These are phyloP conservation scores for Gillenia trifoliata DNA, from an alignment of 306 rosid genomes.

Conservation along the genomic window DNA sequence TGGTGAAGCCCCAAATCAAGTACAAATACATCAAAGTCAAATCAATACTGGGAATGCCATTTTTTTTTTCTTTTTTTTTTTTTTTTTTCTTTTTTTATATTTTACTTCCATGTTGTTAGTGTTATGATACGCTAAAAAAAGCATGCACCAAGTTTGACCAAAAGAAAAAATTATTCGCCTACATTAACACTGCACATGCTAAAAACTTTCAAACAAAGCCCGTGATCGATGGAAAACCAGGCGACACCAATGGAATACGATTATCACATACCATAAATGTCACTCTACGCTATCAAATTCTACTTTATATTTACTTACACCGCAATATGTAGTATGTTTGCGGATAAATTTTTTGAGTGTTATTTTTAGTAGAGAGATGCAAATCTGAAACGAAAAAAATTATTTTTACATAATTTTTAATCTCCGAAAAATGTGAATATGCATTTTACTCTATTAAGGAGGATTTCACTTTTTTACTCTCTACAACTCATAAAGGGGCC, in stretches of 20 bases:
- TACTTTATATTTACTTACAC: constrained; percentile 23
- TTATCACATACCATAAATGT: constrained; percentile 37
- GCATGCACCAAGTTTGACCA: constrained; percentile 2
- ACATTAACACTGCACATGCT: no score
- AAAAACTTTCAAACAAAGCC: neutral
- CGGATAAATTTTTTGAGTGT: neutral
- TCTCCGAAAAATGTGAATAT: no score
- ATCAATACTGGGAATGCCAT: neutral
- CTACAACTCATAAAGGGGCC: no score
- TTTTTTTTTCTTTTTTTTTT: neutral
- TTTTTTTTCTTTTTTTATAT: neutral
- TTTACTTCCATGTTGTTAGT: neutral
- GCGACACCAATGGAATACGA: constrained; percentile 12
- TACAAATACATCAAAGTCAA: neutral
- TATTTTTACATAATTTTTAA: no score
- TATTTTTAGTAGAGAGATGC: no score
- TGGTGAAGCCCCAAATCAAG: neutral
- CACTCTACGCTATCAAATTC: neutral
- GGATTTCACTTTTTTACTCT: no score
- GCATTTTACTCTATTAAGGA: no score
- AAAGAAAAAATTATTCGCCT: neutral
- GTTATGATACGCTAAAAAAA: neutral
- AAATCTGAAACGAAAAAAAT: no score
- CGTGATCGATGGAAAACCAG: constrained; percentile 8
- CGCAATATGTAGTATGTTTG: no score